Conservation (phyloP, 805 yeast genomes). For the Teunomyces atbi region DNA sequence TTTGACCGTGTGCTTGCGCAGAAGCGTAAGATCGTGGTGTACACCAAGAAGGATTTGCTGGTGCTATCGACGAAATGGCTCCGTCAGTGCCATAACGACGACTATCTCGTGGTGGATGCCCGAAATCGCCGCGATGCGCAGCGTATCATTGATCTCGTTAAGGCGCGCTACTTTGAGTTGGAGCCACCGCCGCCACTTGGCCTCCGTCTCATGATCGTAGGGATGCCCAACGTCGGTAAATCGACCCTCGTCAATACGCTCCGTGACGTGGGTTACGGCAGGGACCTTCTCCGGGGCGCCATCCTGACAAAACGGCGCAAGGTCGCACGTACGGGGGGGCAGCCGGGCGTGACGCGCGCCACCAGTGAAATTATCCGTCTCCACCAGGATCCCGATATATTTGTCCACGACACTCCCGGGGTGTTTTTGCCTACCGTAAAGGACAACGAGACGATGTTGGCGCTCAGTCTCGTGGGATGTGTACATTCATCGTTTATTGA, state of each 20-base stretch:
- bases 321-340: constrained; percentile 82
- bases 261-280: constrained; percentile 43
- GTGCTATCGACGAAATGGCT: constrained; percentile 36
- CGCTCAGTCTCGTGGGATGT: constrained; percentile 71
- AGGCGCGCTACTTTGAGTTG: constrained; percentile 43
- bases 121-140: constrained; percentile 49
- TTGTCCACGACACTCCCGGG: constrained; percentile 90
- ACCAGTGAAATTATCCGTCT: constrained; percentile 76
- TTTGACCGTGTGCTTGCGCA: constrained; percentile 63
- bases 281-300: constrained; percentile 15
- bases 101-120: constrained; percentile 54
- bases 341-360: constrained; percentile 85
- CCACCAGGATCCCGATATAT: constrained; percentile 57
- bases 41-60: constrained; percentile 73
- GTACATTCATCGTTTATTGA: constrained; percentile 70
- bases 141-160: constrained; percentile 49
- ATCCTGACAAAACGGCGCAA: constrained; percentile 43
- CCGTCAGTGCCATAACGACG: constrained; percentile 38
- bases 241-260: constrained; percentile 80
- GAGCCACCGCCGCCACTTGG: constrained; percentile 84
- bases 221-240: constrained; percentile 98
- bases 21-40: constrained; percentile 60
- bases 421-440: constrained; percentile 76
- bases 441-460: constrained; percentile 67
- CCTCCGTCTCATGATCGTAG: constrained; percentile 69